Conservation (phyloP, 192 early-diverging fungal genomes). For the Mortierella antarctica region DNA sequence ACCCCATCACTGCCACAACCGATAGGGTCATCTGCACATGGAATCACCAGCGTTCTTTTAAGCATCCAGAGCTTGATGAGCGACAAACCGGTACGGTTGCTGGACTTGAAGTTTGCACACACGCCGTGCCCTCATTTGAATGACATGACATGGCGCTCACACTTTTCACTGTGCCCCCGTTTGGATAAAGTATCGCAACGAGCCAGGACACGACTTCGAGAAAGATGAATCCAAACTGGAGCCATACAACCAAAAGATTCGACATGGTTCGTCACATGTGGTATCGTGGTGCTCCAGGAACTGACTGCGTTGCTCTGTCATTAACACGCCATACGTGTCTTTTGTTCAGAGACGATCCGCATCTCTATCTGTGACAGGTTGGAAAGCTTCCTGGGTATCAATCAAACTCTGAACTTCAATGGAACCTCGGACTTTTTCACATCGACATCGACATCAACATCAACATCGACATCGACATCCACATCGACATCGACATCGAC, state of each 20-base stretch:
- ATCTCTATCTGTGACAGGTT: conserved; percentile 69
- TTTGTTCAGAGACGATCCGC: conserved; percentile 64
- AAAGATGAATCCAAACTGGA: conserved; percentile 58
- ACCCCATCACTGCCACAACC: background rate
- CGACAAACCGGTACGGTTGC: conserved; percentile 56
- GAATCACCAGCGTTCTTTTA: conserved; percentile 66
- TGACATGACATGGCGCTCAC: background rate
- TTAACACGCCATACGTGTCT: background rate
- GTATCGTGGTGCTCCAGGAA: background rate
- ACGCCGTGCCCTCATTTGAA: too few relatives aligned
- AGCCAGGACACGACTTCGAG: conserved; percentile 68
- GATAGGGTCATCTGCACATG: conserved; percentile 66
- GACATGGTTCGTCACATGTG: conserved; percentile 56
- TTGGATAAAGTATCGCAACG: conserved; percentile 62
- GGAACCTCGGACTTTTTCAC: conserved; percentile 10
- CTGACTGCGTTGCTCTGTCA: background rate
- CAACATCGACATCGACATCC: conserved; percentile 17
- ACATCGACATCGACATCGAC: conserved; percentile 21
- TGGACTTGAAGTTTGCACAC: too few relatives aligned
- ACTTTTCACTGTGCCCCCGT: background rate
- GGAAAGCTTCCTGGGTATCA: conserved; percentile 58
- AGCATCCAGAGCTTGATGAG: conserved; percentile 72
- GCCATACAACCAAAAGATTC: conserved; percentile 70
- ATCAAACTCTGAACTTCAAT: conserved; percentile 16
- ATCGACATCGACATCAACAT: conserved; percentile 3